Conservation (phyloP, 306 rosid genomes). For the Heteromeles arbutifolia region DNA sequence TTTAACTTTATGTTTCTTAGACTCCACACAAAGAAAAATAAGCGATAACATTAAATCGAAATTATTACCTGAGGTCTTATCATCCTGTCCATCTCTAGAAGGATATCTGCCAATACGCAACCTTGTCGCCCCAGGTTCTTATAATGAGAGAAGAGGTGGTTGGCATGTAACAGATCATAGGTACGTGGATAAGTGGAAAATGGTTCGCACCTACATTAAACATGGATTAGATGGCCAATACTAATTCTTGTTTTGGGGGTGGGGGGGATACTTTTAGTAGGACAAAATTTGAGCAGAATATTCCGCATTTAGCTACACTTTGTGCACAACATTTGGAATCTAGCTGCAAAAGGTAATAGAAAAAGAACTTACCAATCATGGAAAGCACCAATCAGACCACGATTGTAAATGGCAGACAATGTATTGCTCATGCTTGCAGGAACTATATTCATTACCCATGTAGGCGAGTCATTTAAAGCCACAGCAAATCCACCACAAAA, state of each 20-base stretch:
- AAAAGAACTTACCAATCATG: slow-evolving; percentile 71
- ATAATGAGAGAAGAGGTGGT: slow-evolving; percentile 69
- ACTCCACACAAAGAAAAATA: background rate
- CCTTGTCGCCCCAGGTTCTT: slow-evolving; percentile 37
- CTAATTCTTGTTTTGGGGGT: background rate
- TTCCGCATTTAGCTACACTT: background rate
- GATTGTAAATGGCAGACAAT: slow-evolving; percentile 69
- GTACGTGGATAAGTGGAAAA: slow-evolving; percentile 93
- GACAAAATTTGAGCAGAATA: background rate
- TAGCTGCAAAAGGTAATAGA: background rate
- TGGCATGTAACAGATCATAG: slow-evolving; percentile 78
- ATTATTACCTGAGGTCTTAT: slow-evolving; percentile 66
- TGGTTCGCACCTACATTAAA: slow-evolving; percentile 70
- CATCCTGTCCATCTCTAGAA: slow-evolving; percentile 94
- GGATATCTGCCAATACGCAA: slow-evolving; percentile 72
- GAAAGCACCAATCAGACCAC: slow-evolving; percentile 72
- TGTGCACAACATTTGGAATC: background rate
- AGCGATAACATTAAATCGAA: background rate
- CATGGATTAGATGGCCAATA: slow-evolving; percentile 18
- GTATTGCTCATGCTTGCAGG: slow-evolving; percentile 71
- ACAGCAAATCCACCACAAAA: slow-evolving; percentile 73
- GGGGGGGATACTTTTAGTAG: background rate
- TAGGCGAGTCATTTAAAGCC: slow-evolving; percentile 52
- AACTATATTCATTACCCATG: slow-evolving; percentile 87
- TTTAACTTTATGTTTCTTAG: background rate